phyloP scores from a whole-genome alignment of 1,284 basidiomycete species.

The Schizophyllum amplum region DNA sequence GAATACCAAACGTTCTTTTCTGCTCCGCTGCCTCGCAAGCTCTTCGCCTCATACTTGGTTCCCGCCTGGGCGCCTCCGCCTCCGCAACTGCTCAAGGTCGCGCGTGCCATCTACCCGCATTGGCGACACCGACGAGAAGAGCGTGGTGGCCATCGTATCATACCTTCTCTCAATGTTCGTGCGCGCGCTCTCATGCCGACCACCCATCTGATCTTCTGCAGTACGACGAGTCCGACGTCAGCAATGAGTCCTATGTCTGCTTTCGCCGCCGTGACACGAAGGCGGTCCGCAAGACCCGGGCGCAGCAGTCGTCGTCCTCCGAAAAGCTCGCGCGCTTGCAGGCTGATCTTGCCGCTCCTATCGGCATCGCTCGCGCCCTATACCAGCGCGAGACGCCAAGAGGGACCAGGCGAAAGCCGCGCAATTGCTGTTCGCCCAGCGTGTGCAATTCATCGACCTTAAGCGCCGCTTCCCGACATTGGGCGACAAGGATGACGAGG shows the following conservation, averaged over 20 bases:
- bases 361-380: constrained; percentile 67
- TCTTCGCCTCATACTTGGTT: constrained; percentile 55
- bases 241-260: constrained; percentile 95
- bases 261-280: constrained; percentile 96
- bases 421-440: constrained; percentile 71
- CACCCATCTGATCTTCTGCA: constrained; percentile 22
- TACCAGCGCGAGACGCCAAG: constrained; percentile 72
- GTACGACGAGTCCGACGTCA: constrained; percentile 88
- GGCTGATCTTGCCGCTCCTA: constrained; percentile 63
- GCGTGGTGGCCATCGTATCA: constrained; percentile 68
- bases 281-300: constrained; percentile 88
- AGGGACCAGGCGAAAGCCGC: constrained; percentile 52
- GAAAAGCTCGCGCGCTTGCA: constrained; percentile 83
- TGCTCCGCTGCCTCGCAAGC: constrained; percentile 41
- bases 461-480: constrained; percentile 71
- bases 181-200: background rate
- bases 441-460: constrained; percentile 68
- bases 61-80: constrained; percentile 59
- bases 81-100: constrained; percentile 50
- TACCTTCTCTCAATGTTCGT: constrained; percentile 71
- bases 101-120: constrained; percentile 66
- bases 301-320: constrained; percentile 81
- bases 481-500: constrained; percentile 74
- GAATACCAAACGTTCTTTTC: constrained; percentile 73
- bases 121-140: constrained; percentile 75